Conservation (phyloP, 805 yeast species). For the Danielia oregonensis region DNA sequence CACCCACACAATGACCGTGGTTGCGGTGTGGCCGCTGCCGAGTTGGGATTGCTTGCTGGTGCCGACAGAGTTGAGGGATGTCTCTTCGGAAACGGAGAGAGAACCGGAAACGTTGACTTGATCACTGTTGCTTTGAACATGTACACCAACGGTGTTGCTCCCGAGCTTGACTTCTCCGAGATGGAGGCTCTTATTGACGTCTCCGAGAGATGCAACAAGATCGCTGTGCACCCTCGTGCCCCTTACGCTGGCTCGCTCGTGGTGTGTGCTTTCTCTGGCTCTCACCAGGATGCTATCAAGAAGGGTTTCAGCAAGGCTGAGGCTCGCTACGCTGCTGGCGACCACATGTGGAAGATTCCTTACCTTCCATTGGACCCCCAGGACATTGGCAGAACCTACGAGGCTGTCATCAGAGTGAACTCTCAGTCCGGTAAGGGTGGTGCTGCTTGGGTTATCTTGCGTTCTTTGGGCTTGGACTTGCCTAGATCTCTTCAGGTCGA, state of each 20-base stretch:
- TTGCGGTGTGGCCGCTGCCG: constrained; percentile 81
- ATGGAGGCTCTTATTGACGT: constrained; percentile 62
- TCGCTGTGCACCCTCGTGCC: constrained; percentile 69
- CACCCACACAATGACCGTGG: constrained; percentile 83
- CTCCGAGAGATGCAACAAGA: constrained; percentile 74
- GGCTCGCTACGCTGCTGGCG: constrained; percentile 46
- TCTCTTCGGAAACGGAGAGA: constrained; percentile 78
- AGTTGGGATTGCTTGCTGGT: constrained; percentile 74
- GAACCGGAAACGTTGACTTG: constrained; percentile 81
- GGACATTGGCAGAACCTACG: constrained; percentile 77
- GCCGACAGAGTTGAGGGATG: constrained; percentile 85
- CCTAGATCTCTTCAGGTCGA: constrained; percentile 70
- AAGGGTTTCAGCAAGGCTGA: constrained; percentile 59
- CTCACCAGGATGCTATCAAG: constrained; percentile 70
- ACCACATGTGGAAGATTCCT: constrained; percentile 59
- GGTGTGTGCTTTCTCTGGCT: constrained; percentile 74
- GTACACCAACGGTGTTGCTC: constrained; percentile 75
- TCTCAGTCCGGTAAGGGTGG: constrained; percentile 90
- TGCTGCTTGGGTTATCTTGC: constrained; percentile 76
- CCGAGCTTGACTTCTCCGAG: constrained; percentile 69
- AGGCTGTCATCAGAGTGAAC: constrained; percentile 79
- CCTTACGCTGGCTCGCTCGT: constrained; percentile 80
- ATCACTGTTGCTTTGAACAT: constrained; percentile 71
- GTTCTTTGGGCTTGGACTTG: constrained; percentile 67
- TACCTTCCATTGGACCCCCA: constrained; percentile 78